Evolutionary conservation across 2,329 filamentous ascomycete genomes (phyloP).

Genomic region (Setomelanomma holmii): DNA sequence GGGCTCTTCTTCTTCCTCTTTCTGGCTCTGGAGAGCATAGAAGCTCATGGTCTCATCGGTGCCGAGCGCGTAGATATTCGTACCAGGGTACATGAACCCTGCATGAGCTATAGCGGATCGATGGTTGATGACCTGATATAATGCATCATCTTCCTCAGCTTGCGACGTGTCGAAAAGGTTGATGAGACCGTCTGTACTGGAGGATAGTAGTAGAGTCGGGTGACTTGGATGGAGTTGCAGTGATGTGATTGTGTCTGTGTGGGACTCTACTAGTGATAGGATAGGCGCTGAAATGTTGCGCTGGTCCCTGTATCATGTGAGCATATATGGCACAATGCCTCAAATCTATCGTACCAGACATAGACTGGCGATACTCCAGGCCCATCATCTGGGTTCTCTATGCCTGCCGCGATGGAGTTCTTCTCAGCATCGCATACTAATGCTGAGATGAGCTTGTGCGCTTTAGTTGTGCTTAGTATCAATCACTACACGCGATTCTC

Average conservation of each 20-base stretch:
- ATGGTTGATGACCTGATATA: slow-evolving; percentile 81
- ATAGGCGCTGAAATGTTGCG: slow-evolving; percentile 48
- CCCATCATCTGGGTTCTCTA: slow-evolving; percentile 68
- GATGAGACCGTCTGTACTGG: slow-evolving; percentile 80
- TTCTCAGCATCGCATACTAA: slow-evolving; percentile 66
- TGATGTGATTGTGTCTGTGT: slow-evolving; percentile 67
- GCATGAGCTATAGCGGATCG: slow-evolving; percentile 76
- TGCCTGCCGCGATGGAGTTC: slow-evolving; percentile 73
- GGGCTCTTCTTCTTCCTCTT: slow-evolving; percentile 63
- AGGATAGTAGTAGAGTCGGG: slow-evolving; percentile 71
- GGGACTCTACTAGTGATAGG: slow-evolving; percentile 54
- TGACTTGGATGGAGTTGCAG: slow-evolving; percentile 68
- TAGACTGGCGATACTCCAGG: slow-evolving; percentile 47
- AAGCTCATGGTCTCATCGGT: slow-evolving; percentile 81
- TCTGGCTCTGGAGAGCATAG: slow-evolving; percentile 71
- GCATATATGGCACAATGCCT: slow-evolving; percentile 9
- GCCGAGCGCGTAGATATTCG: slow-evolving; percentile 71
- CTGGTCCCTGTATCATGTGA: slow-evolving; percentile 45
- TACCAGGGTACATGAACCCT: slow-evolving; percentile 66
- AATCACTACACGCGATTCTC: too few species aligned
- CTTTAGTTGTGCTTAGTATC: slow-evolving; percentile 44
- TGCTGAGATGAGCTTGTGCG: slow-evolving; percentile 65
- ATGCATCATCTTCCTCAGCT: slow-evolving; percentile 74
- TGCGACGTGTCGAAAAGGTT: slow-evolving; percentile 74
- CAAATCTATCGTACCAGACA: slow-evolving; percentile 39